Percentiles rank a stretch among this genome's conserved stretches.
These are phyloP conservation scores for Penicillium digitatum DNA, from an alignment of 2,329 filamentous ascomycete genomes.

Conservation along the genomic window DNA sequence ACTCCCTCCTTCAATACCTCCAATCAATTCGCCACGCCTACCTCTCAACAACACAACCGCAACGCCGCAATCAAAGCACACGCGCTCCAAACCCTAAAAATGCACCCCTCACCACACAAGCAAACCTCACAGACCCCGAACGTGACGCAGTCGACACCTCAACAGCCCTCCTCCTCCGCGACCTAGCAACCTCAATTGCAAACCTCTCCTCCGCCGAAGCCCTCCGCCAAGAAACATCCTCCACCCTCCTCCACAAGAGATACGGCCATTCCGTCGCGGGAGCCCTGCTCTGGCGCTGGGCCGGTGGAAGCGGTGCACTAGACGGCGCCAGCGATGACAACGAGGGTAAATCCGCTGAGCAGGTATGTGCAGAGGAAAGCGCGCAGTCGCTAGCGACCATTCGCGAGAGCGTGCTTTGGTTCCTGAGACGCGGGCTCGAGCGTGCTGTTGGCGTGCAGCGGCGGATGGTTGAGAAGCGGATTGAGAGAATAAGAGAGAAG, in stretches of 20 bases:
- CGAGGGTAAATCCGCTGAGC: conserved; percentile 59
- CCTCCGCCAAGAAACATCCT: conserved; percentile 71
- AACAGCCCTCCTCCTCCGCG: conserved; percentile 77
- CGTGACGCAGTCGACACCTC: conserved; percentile 83
- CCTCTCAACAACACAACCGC: conserved; percentile 69
- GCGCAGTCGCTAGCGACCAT: conserved; percentile 65
- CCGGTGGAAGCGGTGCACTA: conserved; percentile 48
- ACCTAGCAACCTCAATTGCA: conserved; percentile 76
- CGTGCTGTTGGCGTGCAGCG: conserved; percentile 74
- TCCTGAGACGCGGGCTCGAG: conserved; percentile 70
- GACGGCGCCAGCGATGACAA: conserved; percentile 41
- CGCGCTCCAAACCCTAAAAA: conserved; percentile 14
- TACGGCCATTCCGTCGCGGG: conserved; percentile 53
- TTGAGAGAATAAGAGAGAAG: conserved; percentile 82
- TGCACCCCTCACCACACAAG: conserved; percentile 41
- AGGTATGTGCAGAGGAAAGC: conserved; percentile 66
- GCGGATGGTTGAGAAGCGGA: conserved; percentile 85
- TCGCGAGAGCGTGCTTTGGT: conserved; percentile 80
- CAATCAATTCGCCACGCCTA: conserved; percentile 83
- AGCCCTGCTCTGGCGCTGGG: conserved; percentile 54
- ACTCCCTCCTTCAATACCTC: conserved; percentile 74
- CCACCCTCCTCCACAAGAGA: conserved; percentile 67
- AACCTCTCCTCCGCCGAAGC: conserved; percentile 77
- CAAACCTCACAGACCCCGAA: conserved; percentile 69
- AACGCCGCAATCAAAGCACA: conserved; percentile 36